phyloP scores from a whole-genome alignment of 257 asterid genomes.

The Schizonepeta tenuifolia region DNA sequence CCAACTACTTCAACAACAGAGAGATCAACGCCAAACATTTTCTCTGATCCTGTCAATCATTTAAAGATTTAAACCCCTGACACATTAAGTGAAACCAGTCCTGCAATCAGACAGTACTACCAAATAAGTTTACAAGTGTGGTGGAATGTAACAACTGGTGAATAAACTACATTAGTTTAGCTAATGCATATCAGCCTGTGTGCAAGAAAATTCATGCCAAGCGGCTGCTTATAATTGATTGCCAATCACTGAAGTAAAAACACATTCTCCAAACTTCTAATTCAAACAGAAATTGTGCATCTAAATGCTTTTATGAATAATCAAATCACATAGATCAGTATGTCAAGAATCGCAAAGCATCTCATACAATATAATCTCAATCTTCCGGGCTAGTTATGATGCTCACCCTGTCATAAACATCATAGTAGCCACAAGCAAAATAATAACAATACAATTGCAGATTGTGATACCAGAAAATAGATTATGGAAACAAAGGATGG shows the following conservation, averaged over 20 bases:
- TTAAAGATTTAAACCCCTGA: slow-evolving; percentile 82
- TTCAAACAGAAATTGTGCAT: neutral
- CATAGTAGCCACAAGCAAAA: neutral
- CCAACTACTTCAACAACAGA: slow-evolving; percentile 57
- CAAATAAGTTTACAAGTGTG: slow-evolving; percentile 12
- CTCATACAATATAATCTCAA: slow-evolving; percentile 3
- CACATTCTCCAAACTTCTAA: neutral
- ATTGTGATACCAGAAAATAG: neutral
- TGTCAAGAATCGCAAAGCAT: neutral
- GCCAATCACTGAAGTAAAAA: slow-evolving; percentile 1
- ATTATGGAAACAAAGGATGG: neutral
- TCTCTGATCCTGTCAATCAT: slow-evolving; percentile 79
- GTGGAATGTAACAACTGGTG: neutral
- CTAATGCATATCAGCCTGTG: slow-evolving; percentile 1
- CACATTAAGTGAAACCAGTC: slow-evolving; percentile 70
- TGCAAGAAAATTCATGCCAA: neutral
- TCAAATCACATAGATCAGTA: neutral
- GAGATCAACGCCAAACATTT: slow-evolving; percentile 44
- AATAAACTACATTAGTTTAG: neutral
- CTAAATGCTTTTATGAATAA: neutral
- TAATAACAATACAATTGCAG: slow-evolving; percentile 4
- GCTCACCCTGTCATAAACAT: slow-evolving; percentile 22
- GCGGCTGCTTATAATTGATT: neutral
- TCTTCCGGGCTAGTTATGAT: neutral
- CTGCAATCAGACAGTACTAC: slow-evolving; percentile 59